These are phyloP conservation scores for Tolypocladium paradoxum DNA, from an alignment of 2,329 filamentous ascomycete genomes.

Conservation along the genomic window DNA sequence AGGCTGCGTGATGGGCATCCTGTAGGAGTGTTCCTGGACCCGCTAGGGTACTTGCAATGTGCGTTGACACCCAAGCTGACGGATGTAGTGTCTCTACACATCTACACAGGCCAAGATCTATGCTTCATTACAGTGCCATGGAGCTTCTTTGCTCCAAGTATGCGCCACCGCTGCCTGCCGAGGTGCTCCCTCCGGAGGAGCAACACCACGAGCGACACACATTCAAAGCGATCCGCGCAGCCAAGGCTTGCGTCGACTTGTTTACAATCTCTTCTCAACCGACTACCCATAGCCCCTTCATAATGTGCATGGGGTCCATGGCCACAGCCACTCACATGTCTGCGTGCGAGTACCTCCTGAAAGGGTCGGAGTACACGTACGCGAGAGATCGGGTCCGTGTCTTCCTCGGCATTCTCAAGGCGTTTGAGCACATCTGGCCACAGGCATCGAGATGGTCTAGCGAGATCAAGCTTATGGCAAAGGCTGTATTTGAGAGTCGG, in stretches of 20 bases:
- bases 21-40: neutral
- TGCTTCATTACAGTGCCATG: conserved; percentile 9
- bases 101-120: conserved; percentile 8
- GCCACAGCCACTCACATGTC: conserved; percentile 8
- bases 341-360: conserved; percentile 5
- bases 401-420: conserved; percentile 7
- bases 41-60: neutral
- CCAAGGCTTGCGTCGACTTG: conserved; percentile 7
- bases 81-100: conserved; percentile 5
- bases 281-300: conserved; percentile 7
- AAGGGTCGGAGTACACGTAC: conserved; percentile 1
- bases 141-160: conserved; percentile 11
- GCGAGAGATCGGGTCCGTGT: conserved; percentile 8
- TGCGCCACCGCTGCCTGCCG: conserved; percentile 7
- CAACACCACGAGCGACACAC: conserved; percentile 6
- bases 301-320: conserved; percentile 11
- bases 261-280: conserved; percentile 6
- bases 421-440: conserved; percentile 7
- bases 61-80: neutral
- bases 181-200: conserved; percentile 5
- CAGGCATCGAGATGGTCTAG: conserved; percentile 6
- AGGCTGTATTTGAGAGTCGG: conserved; percentile 1
- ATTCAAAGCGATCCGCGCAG: conserved; percentile 5
- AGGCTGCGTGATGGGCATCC: no score
- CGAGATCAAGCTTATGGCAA: conserved; percentile 8